Evolutionary conservation across 345 rosid genomes (phyloP).

Genomic region (Eucalyptus regnans): DNA sequence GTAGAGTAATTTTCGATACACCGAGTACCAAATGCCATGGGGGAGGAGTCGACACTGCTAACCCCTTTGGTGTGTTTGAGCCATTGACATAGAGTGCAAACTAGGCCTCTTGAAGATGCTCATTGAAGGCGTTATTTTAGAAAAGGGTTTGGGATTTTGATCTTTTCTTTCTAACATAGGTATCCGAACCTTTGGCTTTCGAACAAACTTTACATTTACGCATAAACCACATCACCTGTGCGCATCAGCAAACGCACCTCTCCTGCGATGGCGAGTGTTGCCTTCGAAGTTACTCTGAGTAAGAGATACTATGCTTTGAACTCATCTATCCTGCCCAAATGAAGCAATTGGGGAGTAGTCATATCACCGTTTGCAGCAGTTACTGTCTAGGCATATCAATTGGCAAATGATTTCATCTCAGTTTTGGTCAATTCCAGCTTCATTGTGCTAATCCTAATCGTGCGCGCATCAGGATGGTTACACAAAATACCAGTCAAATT

Average conservation of each 20-base stretch:
- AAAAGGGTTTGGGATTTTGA: background rate
- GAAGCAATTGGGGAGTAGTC: background rate
- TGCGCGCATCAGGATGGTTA: background rate
- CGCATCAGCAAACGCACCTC: background rate
- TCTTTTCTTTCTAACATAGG: background rate
- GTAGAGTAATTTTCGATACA: background rate
- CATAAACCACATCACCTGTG: background rate
- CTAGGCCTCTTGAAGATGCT: background rate
- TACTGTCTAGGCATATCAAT: background rate
- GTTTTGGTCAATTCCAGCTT: background rate
- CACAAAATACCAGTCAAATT: background rate
- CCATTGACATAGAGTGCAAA: background rate
- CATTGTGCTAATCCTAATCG: background rate
- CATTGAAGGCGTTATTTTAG: background rate
- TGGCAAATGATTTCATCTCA: background rate
- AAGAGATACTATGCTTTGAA: background rate
- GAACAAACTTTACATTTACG: background rate
- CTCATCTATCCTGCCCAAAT: background rate
- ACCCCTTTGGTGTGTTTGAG: background rate
- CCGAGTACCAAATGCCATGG: background rate
- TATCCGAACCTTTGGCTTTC: background rate
- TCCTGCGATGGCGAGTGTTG: background rate
- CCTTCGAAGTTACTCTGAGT: background rate
- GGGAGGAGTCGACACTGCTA: background rate
- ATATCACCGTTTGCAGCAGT: background rate